These are phyloP conservation scores for Lupinus albus DNA, from an alignment of 306 rosid genomes.

Conservation along the genomic window DNA sequence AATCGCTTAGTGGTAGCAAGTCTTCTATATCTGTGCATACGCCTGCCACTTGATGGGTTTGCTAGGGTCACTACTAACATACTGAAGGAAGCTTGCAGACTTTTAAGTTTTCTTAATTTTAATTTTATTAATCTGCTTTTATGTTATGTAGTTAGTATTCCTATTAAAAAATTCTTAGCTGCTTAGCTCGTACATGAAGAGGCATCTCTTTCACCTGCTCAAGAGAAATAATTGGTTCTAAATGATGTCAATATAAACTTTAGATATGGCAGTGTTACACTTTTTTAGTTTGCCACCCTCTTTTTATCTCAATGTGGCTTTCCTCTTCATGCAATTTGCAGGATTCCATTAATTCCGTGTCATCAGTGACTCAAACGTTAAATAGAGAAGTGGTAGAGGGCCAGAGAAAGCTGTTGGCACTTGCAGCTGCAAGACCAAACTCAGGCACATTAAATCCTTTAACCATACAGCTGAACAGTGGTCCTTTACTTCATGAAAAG, in stretches of 20 bases:
- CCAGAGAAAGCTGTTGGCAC: constrained; percentile 79
- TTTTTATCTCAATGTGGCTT: constrained; percentile 17
- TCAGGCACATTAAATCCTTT: constrained; percentile 68
- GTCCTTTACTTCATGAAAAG: constrained; percentile 87
- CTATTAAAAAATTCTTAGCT: not conserved
- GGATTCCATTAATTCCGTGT: constrained; percentile 87
- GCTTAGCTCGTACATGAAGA: not conserved
- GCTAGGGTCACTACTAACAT: constrained; percentile 8
- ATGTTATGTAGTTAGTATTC: not conserved
- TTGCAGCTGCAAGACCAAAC: constrained; percentile 72
- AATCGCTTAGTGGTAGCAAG: not conserved
- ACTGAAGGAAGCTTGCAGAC: constrained; percentile 14
- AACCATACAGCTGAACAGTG: constrained; percentile 73
- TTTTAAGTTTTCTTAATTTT: constrained; percentile 16
- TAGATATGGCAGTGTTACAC: not conserved
- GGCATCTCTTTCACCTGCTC: not conserved
- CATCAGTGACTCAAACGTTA: constrained; percentile 79
- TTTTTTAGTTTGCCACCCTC: constrained; percentile 20
- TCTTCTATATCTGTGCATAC: constrained; percentile 10
- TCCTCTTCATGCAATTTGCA: constrained; percentile 48
- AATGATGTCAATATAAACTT: constrained; percentile 18
- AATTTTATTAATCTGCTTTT: constrained; percentile 6
- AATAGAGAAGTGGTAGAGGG: constrained; percentile 88
- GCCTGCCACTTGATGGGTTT: constrained; percentile 18
- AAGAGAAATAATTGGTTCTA: constrained; percentile 12